Conservation (phyloP, 2,329 filamentous ascomycete species). For the Aspergillus cejpii region DNA sequence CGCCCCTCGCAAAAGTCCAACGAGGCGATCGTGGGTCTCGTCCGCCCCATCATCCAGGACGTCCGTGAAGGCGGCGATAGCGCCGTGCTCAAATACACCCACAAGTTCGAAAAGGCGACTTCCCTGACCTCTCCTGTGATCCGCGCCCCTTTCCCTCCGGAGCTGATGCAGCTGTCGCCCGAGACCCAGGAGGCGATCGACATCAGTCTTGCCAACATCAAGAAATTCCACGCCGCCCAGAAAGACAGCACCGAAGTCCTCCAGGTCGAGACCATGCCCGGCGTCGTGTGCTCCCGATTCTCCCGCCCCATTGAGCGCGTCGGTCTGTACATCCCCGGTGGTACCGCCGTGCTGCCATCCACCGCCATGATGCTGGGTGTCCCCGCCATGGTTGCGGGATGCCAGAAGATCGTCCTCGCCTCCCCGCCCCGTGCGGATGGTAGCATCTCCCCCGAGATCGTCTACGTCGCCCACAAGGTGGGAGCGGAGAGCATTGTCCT, state of each 20-base stretch:
- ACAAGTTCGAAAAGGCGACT: conserved; percentile 96
- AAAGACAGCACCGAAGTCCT: conserved; percentile 69
- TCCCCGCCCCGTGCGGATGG: conserved; percentile 86
- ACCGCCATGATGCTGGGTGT: conserved; percentile 98
- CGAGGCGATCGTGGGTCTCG: conserved; percentile 87
- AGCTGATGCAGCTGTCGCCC: conserved; percentile 74
- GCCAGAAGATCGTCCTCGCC: conserved; percentile 87
- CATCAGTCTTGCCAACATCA: conserved; percentile 86
- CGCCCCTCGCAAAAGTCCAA: conserved; percentile 89
- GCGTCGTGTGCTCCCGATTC: conserved; percentile 90
- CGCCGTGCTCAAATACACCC: conserved; percentile 84
- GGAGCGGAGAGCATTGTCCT: conserved; percentile 93
- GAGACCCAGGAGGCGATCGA: conserved; percentile 93
- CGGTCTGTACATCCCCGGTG: conserved; percentile 92
- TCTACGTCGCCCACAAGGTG: conserved; percentile 95
- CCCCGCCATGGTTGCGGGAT: conserved; percentile 93
- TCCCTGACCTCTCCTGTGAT: conserved; percentile 84
- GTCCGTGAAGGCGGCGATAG: conserved; percentile 78
- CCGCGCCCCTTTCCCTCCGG: conserved; percentile 76
- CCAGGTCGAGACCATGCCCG: conserved; percentile 93
- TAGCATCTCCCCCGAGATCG: conserved; percentile 89
- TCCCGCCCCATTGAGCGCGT: conserved; percentile 87
- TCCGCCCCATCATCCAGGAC: conserved; percentile 83
- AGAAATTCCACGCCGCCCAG: conserved; percentile 87
- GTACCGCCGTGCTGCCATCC: conserved; percentile 92